phyloP scores from a whole-genome alignment of 768 basidiomycete genomes.

The Lactarius sp. region DNA sequence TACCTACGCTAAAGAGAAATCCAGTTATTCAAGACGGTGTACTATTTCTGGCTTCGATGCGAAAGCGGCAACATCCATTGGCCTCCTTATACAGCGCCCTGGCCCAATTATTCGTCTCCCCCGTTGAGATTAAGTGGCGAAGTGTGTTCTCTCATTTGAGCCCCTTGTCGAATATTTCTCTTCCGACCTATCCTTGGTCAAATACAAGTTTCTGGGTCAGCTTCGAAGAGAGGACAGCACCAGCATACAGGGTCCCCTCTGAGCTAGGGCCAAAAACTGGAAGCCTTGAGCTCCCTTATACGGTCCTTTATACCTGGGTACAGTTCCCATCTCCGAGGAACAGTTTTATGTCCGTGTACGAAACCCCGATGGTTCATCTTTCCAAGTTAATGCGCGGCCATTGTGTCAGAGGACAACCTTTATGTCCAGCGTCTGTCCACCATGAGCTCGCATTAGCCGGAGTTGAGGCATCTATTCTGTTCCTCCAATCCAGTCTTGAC shows the following conservation, averaged over 20 bases:
- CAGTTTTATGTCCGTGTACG: slow-evolving; percentile 43
- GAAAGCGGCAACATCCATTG: slow-evolving; percentile 43
- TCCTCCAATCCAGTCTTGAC: slow-evolving; percentile 29
- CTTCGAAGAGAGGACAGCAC: slow-evolving; percentile 34
- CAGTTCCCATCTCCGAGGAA: slow-evolving; percentile 27
- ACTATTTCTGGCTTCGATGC: slow-evolving; percentile 47
- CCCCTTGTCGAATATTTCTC: slow-evolving; percentile 38
- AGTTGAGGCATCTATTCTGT: slow-evolving; percentile 35
- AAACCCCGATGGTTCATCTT: slow-evolving; percentile 46
- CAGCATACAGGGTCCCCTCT: neutral
- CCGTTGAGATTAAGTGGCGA: slow-evolving; percentile 48
- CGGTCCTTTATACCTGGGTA: slow-evolving; percentile 35
- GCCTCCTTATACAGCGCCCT: slow-evolving; percentile 43
- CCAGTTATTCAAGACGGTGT: slow-evolving; percentile 32
- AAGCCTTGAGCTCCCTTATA: slow-evolving; percentile 33
- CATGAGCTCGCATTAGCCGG: slow-evolving; percentile 51
- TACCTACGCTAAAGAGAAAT: slow-evolving; percentile 52
- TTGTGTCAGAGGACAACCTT: slow-evolving; percentile 41
- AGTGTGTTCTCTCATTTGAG: slow-evolving; percentile 45
- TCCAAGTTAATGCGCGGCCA: slow-evolving; percentile 50
- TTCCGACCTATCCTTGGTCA: slow-evolving; percentile 64
- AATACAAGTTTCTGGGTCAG: slow-evolving; percentile 53
- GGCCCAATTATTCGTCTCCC: slow-evolving; percentile 43
- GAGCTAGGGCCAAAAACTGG: neutral
- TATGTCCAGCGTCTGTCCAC: slow-evolving; percentile 67